A percentile compares a stretch with the other conserved stretches of the same genome.
Evolutionary conservation across 768 basidiomycete genomes (phyloP).

Genomic region (Ramaria sp.): DNA sequence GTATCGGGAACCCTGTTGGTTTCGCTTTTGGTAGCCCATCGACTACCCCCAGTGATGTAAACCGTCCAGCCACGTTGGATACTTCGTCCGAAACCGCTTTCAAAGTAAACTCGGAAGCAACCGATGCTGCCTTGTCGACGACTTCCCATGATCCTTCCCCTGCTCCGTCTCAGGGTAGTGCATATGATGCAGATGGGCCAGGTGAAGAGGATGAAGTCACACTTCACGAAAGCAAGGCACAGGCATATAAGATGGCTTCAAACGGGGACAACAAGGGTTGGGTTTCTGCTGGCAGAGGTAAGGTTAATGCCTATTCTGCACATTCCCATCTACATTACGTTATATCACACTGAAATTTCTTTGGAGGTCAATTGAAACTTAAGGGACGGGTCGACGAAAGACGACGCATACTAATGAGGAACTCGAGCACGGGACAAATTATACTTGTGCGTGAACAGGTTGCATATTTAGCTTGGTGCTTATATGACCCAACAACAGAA

Average conservation of each 20-base stretch:
- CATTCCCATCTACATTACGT: neutral
- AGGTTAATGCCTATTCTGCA: constrained; percentile 18
- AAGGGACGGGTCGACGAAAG: constrained; percentile 60
- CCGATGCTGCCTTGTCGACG: neutral
- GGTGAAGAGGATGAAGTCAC: constrained; percentile 79
- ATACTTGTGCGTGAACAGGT: constrained; percentile 44
- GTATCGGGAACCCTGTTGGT: constrained; percentile 54
- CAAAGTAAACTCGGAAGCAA: constrained; percentile 16
- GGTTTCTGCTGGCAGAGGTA: constrained; percentile 61
- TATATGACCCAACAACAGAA: constrained; percentile 38
- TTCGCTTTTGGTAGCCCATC: constrained; percentile 42
- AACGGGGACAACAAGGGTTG: constrained; percentile 39
- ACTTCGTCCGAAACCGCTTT: constrained; percentile 17
- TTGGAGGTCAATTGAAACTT: constrained; percentile 51
- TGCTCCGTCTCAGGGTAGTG: neutral
- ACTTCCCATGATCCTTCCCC: neutral
- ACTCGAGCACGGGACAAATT: constrained; percentile 67
- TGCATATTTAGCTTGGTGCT: neutral
- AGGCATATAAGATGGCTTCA: constrained; percentile 51
- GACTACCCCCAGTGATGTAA: constrained; percentile 18
- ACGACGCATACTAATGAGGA: constrained; percentile 58
- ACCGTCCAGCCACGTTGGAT: constrained; percentile 11
- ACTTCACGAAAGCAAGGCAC: constrained; percentile 42
- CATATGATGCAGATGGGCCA: constrained; percentile 53
- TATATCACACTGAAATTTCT: neutral